Evolutionary conservation across 2,329 filamentous ascomycete species (phyloP), one percentile per base, ranked within the genome.

Genomic region (Boeremia lycopersici): DNA sequence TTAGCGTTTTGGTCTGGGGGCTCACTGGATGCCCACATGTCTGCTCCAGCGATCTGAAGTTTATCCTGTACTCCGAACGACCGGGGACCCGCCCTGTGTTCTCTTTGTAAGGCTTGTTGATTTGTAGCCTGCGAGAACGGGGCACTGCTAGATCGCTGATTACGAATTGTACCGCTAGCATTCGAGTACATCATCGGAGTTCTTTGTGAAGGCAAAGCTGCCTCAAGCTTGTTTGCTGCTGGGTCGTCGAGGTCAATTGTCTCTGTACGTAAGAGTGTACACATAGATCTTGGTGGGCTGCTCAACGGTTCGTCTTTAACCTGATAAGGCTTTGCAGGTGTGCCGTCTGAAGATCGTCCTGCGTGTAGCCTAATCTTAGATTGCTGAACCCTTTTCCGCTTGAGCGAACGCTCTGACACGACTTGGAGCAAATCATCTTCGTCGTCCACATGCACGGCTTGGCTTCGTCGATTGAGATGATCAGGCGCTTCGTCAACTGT

Each of bases 231-330:
- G 25, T 57, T 59, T 12, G 64, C 61, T 2, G 64, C 64, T 6
- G 75, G 53, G 13, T 72, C 72, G 55, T 81, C 79, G 2, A 81
- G 69, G 61, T 81, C 79, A 29, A 80, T 74, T 2, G 76, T 78
- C 50, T 78, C 74, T 7, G 65, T 74, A 9, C 72, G 71, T 4
- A 69, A 42, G 3, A 70, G 57, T 9, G 57, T 64, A 41, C 62
- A 38, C 19, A 47, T 30, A 30, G 39, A 40, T 30, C 52, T 25
- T 3, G 60, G 58, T 8, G 68, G 65, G 53, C 76, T 78, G 43
- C 74, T 76, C 43, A 48, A 57, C 8, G 63, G 67, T 51, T 80
- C 77, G 13, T 77, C 75, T 53, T 77, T 77, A 43, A 80, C 63
- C 19, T 64, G 68, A 31, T 76, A 65, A 31, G 71, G 70, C 30